Base-by-base conservation (phyloP, 176 grass and related monocot genomes). In the Musa itinerans region DNA sequence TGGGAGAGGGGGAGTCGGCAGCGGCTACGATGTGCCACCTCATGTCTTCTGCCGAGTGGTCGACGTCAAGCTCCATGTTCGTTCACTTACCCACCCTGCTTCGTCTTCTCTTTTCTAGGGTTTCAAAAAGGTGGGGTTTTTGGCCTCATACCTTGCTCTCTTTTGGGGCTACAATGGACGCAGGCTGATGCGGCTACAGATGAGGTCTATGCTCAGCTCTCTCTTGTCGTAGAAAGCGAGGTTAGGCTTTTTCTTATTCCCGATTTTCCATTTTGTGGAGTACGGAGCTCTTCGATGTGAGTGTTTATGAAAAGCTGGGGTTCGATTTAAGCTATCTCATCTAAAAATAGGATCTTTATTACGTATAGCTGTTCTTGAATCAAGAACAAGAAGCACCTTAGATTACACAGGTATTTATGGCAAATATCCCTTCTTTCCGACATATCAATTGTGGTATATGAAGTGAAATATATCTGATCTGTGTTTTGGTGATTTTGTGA, bases 181-280 rank as follows among this genome's bases (percentile, higher is more conserved):
- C 88, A 99, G 95, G 95, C 95, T 81, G 95, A 99, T 89, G 76
- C 73, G 67, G 85, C 76, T 73, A 99, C 95, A 27, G 90, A 99
- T 14, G 95, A 99, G 86, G 90, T 94, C 74, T 99, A 88, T 78
- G 84, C 89, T 26, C 91, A 83, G 48, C 88, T 99, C 81, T 89
- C 88, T 58, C 79, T 99, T 54, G 84, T 88, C 9, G 84, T 91
- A 1, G 88, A 89, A 81, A 83, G 65, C 61, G 88, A 99, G 91
- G 96, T 99, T 71, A 81, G 75, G 29, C 52, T 58, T 77, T 64
- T 65, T 50, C 9, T 63, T 56, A 5, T 71, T 56, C 5, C 14
- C 1, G 24, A 53, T 73, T 73, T 22, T 1, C 23, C 34, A 63
- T 53, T 71, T 13, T 34, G 65, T 78, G 27, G 21, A 71, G 48